Evolutionary conservation across 495 filamentous ascomycete species (phyloP).

Genomic region (Aspergillus campestris): DNA sequence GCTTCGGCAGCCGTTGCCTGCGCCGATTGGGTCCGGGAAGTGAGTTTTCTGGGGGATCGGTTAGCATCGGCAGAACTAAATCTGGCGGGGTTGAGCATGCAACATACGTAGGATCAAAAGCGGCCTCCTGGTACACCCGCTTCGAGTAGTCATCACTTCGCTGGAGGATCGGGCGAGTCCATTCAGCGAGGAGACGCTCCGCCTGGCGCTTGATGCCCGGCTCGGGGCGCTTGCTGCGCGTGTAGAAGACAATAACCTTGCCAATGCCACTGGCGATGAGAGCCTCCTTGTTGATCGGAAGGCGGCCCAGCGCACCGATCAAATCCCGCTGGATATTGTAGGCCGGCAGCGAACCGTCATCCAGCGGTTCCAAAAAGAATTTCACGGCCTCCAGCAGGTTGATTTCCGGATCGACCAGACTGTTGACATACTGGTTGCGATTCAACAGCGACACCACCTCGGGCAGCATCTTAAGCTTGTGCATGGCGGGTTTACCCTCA

Average conservation of each 20-base stretch:
- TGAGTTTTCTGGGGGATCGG: conserved; percentile 33
- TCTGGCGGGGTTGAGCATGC: conserved; percentile 3
- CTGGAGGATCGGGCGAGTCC: conserved; percentile 93
- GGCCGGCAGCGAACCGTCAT: conserved; percentile 84
- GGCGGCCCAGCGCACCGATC: conserved; percentile 65
- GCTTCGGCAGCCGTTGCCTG: conserved; percentile 52
- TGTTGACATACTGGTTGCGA: conserved; percentile 70
- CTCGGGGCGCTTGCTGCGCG: conserved; percentile 82
- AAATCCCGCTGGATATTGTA: conserved; percentile 96
- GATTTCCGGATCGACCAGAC: conserved; percentile 85
- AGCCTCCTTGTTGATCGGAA: conserved; percentile 84
- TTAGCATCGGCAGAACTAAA: conserved; percentile 8
- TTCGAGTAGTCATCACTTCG: conserved; percentile 88
- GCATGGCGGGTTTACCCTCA: conserved; percentile 67
- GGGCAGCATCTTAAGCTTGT: conserved; percentile 91
- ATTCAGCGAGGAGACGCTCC: conserved; percentile 82
- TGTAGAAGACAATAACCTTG: conserved; percentile 94
- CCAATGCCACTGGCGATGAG: conserved; percentile 88
- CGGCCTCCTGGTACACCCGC: conserved; percentile 48
- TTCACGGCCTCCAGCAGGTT: conserved; percentile 91
- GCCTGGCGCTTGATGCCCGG: conserved; percentile 84
- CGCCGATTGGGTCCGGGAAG: conserved; percentile 37
- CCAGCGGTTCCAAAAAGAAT: conserved; percentile 94
- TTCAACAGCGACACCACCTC: conserved; percentile 84
- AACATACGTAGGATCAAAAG: conserved; percentile 50